These are phyloP conservation scores for Cephalotrichum gorgonifer DNA, from an alignment of 2,329 filamentous ascomycete genomes.

Conservation along the genomic window DNA sequence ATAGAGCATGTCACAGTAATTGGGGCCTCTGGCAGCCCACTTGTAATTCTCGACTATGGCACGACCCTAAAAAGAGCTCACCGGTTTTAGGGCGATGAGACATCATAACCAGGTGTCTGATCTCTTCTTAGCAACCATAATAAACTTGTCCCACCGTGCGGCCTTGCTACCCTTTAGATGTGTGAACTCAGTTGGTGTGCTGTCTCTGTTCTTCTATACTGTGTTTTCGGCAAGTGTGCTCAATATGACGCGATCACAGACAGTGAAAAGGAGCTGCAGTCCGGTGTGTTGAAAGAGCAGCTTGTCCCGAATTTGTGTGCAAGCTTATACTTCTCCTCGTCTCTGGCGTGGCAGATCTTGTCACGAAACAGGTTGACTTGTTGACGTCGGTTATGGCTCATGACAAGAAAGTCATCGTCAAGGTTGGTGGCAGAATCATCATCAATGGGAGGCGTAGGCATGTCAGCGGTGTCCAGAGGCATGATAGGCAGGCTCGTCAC, in stretches of 20 bases:
- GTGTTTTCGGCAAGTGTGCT: not conserved
- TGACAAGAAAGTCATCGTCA: not conserved
- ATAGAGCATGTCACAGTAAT: slow-evolving; percentile 8
- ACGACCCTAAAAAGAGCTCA: slow-evolving; percentile 2
- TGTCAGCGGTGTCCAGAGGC: too few species aligned
- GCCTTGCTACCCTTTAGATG: not conserved
- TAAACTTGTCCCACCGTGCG: not conserved
- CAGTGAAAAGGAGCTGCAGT: slow-evolving; percentile 4
- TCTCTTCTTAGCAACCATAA: not conserved
- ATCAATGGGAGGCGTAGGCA: not conserved
- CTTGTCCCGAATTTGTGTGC: not conserved
- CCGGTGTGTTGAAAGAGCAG: slow-evolving; percentile 2
- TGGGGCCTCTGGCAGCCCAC: slow-evolving; percentile 6
- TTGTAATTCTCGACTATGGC: slow-evolving; percentile 8
- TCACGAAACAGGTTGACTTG: not conserved
- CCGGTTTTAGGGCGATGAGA: not conserved
- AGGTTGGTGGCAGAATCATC: not conserved
- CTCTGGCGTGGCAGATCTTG: not conserved
- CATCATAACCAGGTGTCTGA: not conserved
- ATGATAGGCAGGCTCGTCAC: too few species aligned
- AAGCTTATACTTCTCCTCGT: not conserved
- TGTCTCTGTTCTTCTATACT: not conserved
- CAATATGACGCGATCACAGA: slow-evolving; percentile 3
- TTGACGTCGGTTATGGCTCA: not conserved
- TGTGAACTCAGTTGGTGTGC: not conserved